Conservation (phyloP, 2,329 filamentous ascomycete genomes). For the Tympanopsis confertula region DNA sequence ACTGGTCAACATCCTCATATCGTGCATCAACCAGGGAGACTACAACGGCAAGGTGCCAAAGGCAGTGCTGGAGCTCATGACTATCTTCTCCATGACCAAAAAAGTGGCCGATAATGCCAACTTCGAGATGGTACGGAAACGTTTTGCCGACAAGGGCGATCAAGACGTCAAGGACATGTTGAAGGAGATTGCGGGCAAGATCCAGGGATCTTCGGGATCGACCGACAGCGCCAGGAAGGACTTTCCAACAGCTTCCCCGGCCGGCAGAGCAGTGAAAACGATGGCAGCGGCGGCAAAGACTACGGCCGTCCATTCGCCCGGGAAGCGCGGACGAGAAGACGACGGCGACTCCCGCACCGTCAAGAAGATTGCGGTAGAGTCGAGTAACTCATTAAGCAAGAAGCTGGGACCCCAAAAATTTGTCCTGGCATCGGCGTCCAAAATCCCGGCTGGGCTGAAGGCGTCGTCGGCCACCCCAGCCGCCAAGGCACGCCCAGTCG, state of each 20-base stretch:
- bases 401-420: conserved; percentile 23
- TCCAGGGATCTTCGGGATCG: conserved; percentile 26
- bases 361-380: conserved; percentile 30
- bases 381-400: conserved; percentile 22
- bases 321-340: conserved; percentile 26
- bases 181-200: conserved; percentile 38
- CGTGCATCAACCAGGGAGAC: conserved; percentile 38
- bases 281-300: conserved; percentile 5
- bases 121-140: conserved; percentile 51
- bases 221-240: conserved; percentile 11
- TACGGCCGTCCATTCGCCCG: conserved; percentile 8
- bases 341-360: conserved; percentile 24
- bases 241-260: conserved; percentile 5
- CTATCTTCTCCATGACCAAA: conserved; percentile 48
- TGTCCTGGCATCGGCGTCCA: conserved; percentile 14
- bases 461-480: conserved; percentile 16
- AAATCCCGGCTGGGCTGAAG: conserved; percentile 12
- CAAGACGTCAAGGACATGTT: conserved; percentile 51
- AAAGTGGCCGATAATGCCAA: conserved; percentile 51
- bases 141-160: conserved; percentile 54
- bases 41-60: conserved; percentile 41
- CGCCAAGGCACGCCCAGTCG: conserved; percentile 1
- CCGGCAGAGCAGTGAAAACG: not conserved
- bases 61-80: conserved; percentile 46
- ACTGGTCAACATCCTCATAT: conserved; percentile 39